Evolutionary conservation across 2,329 filamentous ascomycete species (phyloP).

Genomic region (Aspergillus ibericus): DNA sequence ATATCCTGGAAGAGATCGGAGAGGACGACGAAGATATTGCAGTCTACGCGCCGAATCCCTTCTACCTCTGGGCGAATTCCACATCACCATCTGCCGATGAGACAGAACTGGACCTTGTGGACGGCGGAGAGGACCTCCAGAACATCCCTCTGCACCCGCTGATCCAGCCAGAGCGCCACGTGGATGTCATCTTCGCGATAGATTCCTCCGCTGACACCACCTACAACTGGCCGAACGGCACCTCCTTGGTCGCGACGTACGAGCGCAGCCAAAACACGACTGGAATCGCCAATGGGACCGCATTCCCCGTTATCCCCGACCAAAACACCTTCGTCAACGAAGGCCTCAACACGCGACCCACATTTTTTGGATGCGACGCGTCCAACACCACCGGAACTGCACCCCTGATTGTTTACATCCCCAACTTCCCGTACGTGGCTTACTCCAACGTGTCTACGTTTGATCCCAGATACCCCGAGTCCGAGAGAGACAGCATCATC

Average conservation of each 20-base stretch:
- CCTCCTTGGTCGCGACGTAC: slow-evolving; percentile 70
- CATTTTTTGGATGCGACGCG: slow-evolving; percentile 74
- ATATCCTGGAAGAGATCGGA: slow-evolving; percentile 57
- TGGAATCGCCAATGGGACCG: slow-evolving; percentile 61
- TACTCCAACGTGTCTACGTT: slow-evolving; percentile 78
- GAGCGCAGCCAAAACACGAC: slow-evolving; percentile 57
- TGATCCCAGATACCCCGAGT: slow-evolving; percentile 61
- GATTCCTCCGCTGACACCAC: slow-evolving; percentile 71
- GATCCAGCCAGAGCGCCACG: slow-evolving; percentile 64
- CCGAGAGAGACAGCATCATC: slow-evolving; percentile 73
- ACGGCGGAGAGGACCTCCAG: slow-evolving; percentile 72
- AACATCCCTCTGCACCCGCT: slow-evolving; percentile 76
- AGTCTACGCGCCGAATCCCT: slow-evolving; percentile 71
- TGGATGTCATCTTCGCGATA: slow-evolving; percentile 77
- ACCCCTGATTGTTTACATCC: slow-evolving; percentile 81
- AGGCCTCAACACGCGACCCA: slow-evolving; percentile 68
- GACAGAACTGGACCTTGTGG: slow-evolving; percentile 65
- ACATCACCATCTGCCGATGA: slow-evolving; percentile 58
- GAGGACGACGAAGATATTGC: slow-evolving; percentile 68
- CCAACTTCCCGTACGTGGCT: slow-evolving; percentile 78
- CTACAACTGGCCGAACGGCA: slow-evolving; percentile 71
- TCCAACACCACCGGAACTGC: slow-evolving; percentile 56
- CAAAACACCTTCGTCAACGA: slow-evolving; percentile 73
- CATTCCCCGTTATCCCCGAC: slow-evolving; percentile 69
- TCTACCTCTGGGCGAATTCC: slow-evolving; percentile 61